phyloP scores from a whole-genome alignment of 129 eudicot species.

The Dittrichia graveolens region DNA sequence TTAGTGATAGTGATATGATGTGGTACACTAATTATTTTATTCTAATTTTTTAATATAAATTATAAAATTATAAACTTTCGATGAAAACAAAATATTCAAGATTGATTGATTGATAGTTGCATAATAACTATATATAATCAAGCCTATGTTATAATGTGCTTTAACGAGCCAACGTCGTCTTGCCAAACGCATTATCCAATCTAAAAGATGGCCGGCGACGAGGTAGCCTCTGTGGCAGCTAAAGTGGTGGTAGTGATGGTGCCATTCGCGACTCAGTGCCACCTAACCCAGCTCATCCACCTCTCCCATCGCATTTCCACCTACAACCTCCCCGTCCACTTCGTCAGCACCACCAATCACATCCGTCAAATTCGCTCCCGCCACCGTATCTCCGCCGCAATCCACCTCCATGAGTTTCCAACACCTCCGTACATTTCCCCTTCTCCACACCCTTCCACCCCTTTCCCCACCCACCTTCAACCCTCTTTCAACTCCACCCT shows the following conservation, averaged over 20 bases:
- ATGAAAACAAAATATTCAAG: no score
- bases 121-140: no score
- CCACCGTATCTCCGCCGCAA: neutral
- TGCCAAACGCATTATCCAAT: no score
- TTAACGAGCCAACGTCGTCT: no score
- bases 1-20: no score
- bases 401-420: constrained; percentile 7
- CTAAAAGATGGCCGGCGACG: constrained; percentile 2
- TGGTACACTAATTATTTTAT: no score
- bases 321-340: constrained; percentile 18
- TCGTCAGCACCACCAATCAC: constrained; percentile 4
- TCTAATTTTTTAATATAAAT: no score
- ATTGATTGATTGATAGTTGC: no score
- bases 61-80: no score
- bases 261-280: constrained; percentile 1
- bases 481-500: constrained; percentile 10
- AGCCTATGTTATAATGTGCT: no score
- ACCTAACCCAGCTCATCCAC: constrained; percentile 17
- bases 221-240: neutral
- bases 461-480: constrained; percentile 23
- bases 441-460: constrained; percentile 16
- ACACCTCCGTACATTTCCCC: constrained; percentile 10
- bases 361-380: neutral
- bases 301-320: constrained; percentile 16
- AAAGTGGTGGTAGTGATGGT: neutral